A percentile compares a stretch with the other conserved stretches of the same genome.
Conservation (phyloP, 495 filamentous ascomycete species). For the Amphirosellinia nigrospora region DNA sequence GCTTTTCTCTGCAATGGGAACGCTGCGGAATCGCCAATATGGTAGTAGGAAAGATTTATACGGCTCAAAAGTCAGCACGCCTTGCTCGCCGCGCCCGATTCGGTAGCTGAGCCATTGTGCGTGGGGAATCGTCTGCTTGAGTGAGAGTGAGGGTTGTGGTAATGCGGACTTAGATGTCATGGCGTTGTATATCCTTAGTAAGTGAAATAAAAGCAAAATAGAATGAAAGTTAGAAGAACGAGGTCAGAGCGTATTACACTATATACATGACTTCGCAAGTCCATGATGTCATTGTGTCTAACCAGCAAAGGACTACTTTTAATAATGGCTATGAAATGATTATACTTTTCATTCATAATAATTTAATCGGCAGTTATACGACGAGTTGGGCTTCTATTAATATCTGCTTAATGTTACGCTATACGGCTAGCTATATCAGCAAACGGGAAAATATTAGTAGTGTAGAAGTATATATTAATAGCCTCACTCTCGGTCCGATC, state of each 20-base stretch:
- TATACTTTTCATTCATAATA: neutral
- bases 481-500: too few relatives aligned
- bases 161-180: neutral
- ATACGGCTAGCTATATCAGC: neutral
- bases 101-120: conserved; percentile 47
- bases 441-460: neutral
- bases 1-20: conserved; percentile 47
- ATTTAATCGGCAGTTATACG: neutral
- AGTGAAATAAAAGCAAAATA: neutral
- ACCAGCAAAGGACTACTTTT: neutral
- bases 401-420: neutral
- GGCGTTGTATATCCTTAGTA: neutral
- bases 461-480: neutral
- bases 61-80: conserved; percentile 59
- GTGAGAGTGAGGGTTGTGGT: neutral
- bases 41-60: conserved; percentile 60
- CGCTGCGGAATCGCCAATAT: conserved; percentile 56
- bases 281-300: conserved; percentile 12
- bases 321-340: neutral
- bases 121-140: neutral
- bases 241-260: conserved; percentile 25
- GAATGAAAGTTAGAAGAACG: neutral
- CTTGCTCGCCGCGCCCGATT: conserved; percentile 59
- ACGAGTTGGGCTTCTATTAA: neutral
- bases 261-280: neutral